These are phyloP conservation scores for Halocafeteria seosinensis DNA, from an alignment of 108 stramenopile genomes.

Conservation along the genomic window DNA sequence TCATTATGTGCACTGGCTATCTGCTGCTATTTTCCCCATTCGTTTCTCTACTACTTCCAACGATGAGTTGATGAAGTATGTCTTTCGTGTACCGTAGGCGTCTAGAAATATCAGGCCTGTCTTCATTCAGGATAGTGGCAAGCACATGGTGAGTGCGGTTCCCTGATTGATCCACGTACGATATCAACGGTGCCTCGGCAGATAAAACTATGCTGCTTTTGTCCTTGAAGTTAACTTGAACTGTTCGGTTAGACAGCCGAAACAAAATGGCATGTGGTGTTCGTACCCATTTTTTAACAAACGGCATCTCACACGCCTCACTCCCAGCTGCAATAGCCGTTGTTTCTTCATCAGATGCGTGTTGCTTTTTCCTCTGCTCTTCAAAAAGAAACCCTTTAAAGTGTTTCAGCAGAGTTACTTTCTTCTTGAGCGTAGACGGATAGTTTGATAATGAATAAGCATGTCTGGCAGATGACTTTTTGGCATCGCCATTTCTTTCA, in stretches of 20 bases:
- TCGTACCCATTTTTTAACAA: conserved; percentile 87
- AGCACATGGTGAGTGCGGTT: conserved; percentile 47
- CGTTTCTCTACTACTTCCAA: background rate
- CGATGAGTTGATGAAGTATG: conserved; percentile 58
- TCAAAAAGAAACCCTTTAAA: conserved; percentile 86
- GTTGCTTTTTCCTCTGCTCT: conserved; percentile 49
- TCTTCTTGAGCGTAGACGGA: conserved; percentile 69
- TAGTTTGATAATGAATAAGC: conserved; percentile 54
- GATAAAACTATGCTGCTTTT: conserved; percentile 71
- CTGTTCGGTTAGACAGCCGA: conserved; percentile 78
- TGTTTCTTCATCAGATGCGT: conserved; percentile 11
- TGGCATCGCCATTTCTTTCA: too few species aligned
- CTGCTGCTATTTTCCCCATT: too few species aligned
- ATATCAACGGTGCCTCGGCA: conserved; percentile 54
- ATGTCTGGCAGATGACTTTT: too few species aligned
- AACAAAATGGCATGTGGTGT: conserved; percentile 91
- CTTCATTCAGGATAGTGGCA: conserved; percentile 46
- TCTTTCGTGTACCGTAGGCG: conserved; percentile 78
- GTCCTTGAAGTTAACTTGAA: conserved; percentile 84
- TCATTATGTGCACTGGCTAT: too few species aligned
- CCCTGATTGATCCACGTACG: conserved; percentile 61
- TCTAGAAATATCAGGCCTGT: conserved; percentile 54
- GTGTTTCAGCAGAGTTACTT: conserved; percentile 80
- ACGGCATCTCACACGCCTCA: conserved; percentile 17
- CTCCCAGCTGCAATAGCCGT: background rate